Evolutionary conservation across 306 rosid species (phyloP), one percentile per base, ranked within the genome.

Genomic region (Cotoneaster glaucophyllus): DNA sequence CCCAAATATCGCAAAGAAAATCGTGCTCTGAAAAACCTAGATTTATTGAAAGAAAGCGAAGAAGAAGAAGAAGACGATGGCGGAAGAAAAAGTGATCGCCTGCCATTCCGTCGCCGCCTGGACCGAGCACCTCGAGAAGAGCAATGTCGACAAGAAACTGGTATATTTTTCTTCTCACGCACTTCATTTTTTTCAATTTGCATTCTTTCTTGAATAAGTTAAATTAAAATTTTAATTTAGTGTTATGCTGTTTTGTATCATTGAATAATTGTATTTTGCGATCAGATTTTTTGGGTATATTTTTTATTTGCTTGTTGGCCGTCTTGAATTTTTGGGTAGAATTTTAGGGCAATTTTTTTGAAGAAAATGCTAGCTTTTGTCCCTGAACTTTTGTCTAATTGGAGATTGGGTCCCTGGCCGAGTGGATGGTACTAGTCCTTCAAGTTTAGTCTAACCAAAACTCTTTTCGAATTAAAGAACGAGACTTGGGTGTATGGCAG

Each of bases 21-120:
- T 31, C 8, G 17, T 4, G n/a, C 28, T 3, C 5, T 59, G n/a
- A 61, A 10, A 15, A 65, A 4, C 50, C 50, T 10, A 65, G 45
- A 3, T 34, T 65, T 15, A 14, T 19, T 43, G 52, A 34, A 21
- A 26, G 25, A 18, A 4, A 4, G 17, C 31, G 21, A 41, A 26
- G 19, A 15, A 22, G 37, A 24, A 14, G 44, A 31, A 64, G 71
- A 78, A 68, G 19, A 67, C 68, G 56, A 82, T 79, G 86, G 85
- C 79, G 0, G 94, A 82, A 48, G 87, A 77, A 50, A 85, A 83
- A 29, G 93, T 93, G 15, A 85, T 93, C 70, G 67, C 76, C n/a
- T 77, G 86, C 78, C 91, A 81, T 81, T 77, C 82, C 39, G 74
- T 80, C 48, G 78, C 80, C 2, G 21, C 66, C 1, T 90, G 96